Evolutionary conservation across 306 rosid species (phyloP).

Genomic region (Castanea crenata): DNA sequence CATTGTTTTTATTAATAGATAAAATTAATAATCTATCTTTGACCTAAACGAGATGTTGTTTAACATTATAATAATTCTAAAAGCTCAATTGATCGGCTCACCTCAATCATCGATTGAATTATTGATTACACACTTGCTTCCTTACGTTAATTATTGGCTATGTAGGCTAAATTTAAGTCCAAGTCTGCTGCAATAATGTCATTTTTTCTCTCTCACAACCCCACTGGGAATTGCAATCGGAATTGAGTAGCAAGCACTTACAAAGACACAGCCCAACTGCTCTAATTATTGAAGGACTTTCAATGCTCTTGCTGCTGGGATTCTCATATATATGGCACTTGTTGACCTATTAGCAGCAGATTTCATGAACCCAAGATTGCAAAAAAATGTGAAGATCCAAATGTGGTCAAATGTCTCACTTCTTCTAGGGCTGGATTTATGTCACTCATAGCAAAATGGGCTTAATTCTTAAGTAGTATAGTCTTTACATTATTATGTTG

Average conservation of each 20-base stretch:
- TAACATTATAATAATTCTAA: background rate
- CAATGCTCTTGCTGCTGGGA: constrained; percentile 67
- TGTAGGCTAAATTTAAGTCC: constrained; percentile 58
- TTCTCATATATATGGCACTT: constrained; percentile 68
- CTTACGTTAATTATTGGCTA: background rate
- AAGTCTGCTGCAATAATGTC: constrained; percentile 52
- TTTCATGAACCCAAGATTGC: constrained; percentile 41
- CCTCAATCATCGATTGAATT: no score
- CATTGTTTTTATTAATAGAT: background rate
- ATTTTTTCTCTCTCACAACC: constrained; percentile 62
- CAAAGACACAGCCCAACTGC: constrained; percentile 46
- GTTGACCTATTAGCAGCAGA: constrained; percentile 50
- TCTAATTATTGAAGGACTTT: constrained; percentile 52
- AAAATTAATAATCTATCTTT: background rate
- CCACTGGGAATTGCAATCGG: constrained; percentile 68
- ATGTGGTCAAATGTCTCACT: constrained; percentile 17
- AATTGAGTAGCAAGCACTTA: constrained; percentile 45
- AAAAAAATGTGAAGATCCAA: constrained; percentile 23
- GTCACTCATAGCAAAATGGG: constrained; percentile 48
- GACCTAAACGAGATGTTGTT: no score
- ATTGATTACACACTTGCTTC: no score
- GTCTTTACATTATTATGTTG: background rate
- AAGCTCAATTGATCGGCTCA: background rate
- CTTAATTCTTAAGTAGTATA: background rate
- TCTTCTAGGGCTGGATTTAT: constrained; percentile 42